Evolutionary conservation across 352 stramenopile genomes (phyloP).

Genomic region (Phytopythium montanum): DNA sequence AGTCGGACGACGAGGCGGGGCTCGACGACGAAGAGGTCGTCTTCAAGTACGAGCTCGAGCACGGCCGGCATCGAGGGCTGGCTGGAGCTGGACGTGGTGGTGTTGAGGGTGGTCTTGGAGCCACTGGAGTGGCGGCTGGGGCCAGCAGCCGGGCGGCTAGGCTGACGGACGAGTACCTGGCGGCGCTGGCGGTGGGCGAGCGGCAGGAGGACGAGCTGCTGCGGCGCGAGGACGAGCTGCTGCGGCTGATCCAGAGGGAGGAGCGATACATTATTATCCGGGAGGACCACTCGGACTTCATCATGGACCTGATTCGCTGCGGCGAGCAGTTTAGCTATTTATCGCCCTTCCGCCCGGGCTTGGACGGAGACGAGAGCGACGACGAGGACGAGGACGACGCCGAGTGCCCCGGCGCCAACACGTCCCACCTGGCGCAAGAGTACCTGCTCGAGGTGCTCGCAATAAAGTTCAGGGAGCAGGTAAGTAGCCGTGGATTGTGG

Average conservation of each 20-base stretch:
- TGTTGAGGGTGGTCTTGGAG: not conserved
- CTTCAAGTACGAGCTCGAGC: constrained; percentile 73
- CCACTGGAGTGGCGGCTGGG: not conserved
- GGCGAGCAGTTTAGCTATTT: constrained; percentile 75
- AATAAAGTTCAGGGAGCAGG: constrained; percentile 80
- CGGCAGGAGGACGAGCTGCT: constrained; percentile 66
- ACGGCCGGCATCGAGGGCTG: constrained; percentile 24
- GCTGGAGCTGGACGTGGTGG: not conserved
- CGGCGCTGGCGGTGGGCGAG: constrained; percentile 57
- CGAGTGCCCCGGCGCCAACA: constrained; percentile 72
- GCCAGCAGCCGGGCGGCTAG: constrained; percentile 21
- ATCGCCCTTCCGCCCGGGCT: constrained; percentile 32
- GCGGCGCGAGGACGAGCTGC: constrained; percentile 61
- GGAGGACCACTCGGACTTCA: constrained; percentile 76
- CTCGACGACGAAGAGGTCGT: constrained; percentile 60
- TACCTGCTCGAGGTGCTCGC: constrained; percentile 75
- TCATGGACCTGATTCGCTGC: constrained; percentile 77
- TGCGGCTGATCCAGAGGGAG: constrained; percentile 76
- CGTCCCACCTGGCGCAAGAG: constrained; percentile 70
- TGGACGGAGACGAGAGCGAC: constrained; percentile 39
- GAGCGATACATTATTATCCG: constrained; percentile 85
- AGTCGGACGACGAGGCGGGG: constrained; percentile 41
- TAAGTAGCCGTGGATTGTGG: constrained; percentile 12
- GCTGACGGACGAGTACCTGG: constrained; percentile 63
- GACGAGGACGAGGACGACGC: constrained; percentile 54